phyloP scores from a whole-genome alignment of 257 asterid species.

The Mentha longifolia region DNA sequence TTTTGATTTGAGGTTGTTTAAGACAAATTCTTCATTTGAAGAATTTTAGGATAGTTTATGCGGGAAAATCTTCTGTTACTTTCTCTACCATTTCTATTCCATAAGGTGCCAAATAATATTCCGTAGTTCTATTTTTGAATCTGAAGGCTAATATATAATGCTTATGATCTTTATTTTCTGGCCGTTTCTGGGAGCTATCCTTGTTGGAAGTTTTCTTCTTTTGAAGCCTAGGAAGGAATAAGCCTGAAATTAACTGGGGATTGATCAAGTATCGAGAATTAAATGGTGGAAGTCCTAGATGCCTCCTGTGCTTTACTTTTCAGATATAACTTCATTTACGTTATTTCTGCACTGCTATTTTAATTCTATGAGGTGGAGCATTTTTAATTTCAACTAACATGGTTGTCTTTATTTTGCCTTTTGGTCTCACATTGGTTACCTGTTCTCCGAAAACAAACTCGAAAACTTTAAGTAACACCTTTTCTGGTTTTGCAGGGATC shows the following conservation, averaged over 20 bases:
- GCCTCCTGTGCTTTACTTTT: background rate
- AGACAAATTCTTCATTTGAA: background rate
- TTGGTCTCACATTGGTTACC: background rate
- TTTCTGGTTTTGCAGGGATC: conserved; percentile 45
- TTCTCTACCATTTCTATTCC: conserved; percentile 2
- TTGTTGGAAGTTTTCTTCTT: conserved; percentile 11
- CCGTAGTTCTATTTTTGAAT: background rate
- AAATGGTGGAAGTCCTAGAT: background rate
- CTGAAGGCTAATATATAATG: background rate
- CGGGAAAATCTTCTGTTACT: background rate
- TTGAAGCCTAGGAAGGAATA: background rate
- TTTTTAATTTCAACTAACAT: background rate
- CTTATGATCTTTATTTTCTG: background rate
- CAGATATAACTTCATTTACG: background rate
- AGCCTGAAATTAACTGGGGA: background rate
- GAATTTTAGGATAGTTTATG: conserved; percentile 3
- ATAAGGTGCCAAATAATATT: background rate
- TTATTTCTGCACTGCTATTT: background rate
- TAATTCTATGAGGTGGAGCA: background rate
- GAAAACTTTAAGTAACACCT: conserved; percentile 13
- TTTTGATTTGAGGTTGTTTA: background rate
- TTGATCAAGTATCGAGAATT: background rate
- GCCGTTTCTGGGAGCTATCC: background rate
- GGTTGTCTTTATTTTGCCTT: background rate
- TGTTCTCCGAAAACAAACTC: background rate